Evolutionary conservation across 768 basidiomycete genomes (phyloP).

Genomic region (Tulasnella sp.): DNA sequence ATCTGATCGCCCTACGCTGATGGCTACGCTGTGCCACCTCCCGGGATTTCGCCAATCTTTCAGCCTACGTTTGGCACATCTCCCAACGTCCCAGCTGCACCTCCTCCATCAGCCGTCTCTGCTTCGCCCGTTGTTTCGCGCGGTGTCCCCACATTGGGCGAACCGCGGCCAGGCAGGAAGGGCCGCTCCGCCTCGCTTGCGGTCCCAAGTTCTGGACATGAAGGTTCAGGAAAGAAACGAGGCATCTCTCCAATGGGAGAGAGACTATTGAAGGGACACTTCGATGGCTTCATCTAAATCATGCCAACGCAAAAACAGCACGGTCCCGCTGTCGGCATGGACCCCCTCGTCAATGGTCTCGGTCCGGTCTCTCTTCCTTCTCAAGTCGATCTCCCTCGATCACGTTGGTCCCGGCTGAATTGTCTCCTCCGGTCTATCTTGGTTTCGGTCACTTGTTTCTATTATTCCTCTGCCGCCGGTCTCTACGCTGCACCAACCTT

Average conservation of each 20-base stretch:
- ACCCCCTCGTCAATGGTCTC: neutral
- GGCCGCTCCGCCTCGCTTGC: conserved; percentile 1
- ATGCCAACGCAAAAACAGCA: neutral
- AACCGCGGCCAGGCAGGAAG: neutral
- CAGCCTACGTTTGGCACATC: neutral
- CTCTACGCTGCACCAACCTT: neutral
- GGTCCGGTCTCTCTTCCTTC: neutral
- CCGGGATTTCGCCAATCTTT: neutral
- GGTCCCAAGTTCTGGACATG: conserved; percentile 1
- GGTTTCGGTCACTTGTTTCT: neutral
- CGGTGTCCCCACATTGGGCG: conserved; percentile 3
- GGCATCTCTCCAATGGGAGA: conserved; percentile 52
- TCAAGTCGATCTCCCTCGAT: neutral
- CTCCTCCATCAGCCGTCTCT: conserved; percentile 18
- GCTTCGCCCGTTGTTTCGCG: conserved; percentile 1
- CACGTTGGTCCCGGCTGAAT: neutral
- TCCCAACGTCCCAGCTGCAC: neutral
- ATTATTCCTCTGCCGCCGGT: neutral
- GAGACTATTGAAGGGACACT: conserved; percentile 84
- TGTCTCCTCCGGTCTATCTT: neutral
- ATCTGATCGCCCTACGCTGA: neutral
- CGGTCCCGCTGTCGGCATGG: neutral
- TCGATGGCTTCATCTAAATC: conserved; percentile 60
- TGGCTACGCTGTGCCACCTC: neutral
- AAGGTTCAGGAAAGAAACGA: conserved; percentile 25